phyloP scores from a whole-genome alignment of 2,329 filamentous ascomycete species.

The Alternaria solani region DNA sequence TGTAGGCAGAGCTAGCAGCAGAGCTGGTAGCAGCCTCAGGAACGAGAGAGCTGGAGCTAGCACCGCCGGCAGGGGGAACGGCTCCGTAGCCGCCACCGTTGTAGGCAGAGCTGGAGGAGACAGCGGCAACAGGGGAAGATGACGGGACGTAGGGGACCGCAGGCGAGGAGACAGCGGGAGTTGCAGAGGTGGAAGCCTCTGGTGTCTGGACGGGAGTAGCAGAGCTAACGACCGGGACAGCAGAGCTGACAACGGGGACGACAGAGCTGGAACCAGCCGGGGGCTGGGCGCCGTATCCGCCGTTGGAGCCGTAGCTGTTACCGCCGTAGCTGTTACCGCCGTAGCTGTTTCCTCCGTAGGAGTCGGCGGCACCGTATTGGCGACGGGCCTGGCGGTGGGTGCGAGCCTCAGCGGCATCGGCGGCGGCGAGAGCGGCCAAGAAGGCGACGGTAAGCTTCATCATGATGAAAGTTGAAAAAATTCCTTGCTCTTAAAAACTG shows the following conservation, averaged over 20 bases:
- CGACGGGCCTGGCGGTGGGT: constrained; percentile 41
- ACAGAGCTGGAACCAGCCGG: constrained; percentile 1
- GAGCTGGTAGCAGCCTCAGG: constrained; percentile 2
- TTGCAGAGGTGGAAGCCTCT: constrained; percentile 3
- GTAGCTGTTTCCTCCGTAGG: constrained; percentile 4
- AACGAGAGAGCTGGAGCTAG: background rate
- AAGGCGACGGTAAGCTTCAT: constrained; percentile 48
- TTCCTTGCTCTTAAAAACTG: constrained; percentile 39
- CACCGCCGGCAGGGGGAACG: background rate
- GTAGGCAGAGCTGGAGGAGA: constrained; percentile 14
- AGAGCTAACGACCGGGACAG: constrained; percentile 4
- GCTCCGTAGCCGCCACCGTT: background rate
- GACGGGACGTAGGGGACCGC: constrained; percentile 4
- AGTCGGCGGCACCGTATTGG: constrained; percentile 26
- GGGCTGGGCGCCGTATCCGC: constrained; percentile 13
- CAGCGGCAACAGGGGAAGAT: constrained; percentile 13
- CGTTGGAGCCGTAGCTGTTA: constrained; percentile 3
- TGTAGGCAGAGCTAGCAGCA: background rate
- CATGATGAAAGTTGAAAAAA: constrained; percentile 21
- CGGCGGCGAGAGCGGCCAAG: constrained; percentile 42
- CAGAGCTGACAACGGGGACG: constrained; percentile 16
- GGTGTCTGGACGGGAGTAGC: constrained; percentile 4
- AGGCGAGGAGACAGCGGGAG: constrained; percentile 1
- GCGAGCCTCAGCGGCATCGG: constrained; percentile 42
- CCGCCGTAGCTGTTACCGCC: background rate